phyloP scores from a whole-genome alignment of 148 eudicot species.

The Persicaria tinctoria region DNA sequence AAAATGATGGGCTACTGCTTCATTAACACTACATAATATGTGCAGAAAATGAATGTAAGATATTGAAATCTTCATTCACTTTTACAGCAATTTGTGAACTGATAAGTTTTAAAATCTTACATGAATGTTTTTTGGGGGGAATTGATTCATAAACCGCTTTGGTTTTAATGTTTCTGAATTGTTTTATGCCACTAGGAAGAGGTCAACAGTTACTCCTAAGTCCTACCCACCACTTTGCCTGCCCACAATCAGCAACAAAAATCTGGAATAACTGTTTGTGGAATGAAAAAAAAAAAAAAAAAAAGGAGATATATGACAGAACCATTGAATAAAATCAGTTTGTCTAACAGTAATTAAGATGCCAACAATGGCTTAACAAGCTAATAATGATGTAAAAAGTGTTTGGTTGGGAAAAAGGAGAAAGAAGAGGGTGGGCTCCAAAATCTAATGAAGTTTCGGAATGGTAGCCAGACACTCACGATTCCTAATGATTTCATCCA shows the following conservation, averaged over 20 bases:
- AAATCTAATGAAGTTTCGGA: neutral
- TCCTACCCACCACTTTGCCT: slow-evolving; percentile 1
- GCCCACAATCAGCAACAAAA: neutral
- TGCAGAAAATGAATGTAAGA: neutral
- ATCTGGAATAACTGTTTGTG: neutral
- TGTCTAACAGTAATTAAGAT: too few species aligned
- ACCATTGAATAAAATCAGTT: too few species aligned
- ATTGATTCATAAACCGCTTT: neutral
- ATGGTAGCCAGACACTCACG: slow-evolving; percentile 1
- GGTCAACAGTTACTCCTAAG: neutral
- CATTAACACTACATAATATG: neutral
- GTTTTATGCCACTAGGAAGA: neutral
- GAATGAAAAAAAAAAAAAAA: neutral
- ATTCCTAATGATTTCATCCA: neutral
- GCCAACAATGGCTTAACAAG: neutral
- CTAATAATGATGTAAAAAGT: neutral
- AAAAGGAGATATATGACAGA: too few species aligned
- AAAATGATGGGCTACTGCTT: slow-evolving; percentile 1
- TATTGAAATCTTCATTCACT: neutral
- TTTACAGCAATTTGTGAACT: neutral
- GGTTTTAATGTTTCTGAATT: neutral
- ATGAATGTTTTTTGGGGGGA: neutral
- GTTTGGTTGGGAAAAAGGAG: neutral
- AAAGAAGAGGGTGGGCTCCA: neutral
- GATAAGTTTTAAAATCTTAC: neutral